Conservation (phyloP, 2,329 filamentous ascomycete genomes). For the Alternaria novae-zelandiae region DNA sequence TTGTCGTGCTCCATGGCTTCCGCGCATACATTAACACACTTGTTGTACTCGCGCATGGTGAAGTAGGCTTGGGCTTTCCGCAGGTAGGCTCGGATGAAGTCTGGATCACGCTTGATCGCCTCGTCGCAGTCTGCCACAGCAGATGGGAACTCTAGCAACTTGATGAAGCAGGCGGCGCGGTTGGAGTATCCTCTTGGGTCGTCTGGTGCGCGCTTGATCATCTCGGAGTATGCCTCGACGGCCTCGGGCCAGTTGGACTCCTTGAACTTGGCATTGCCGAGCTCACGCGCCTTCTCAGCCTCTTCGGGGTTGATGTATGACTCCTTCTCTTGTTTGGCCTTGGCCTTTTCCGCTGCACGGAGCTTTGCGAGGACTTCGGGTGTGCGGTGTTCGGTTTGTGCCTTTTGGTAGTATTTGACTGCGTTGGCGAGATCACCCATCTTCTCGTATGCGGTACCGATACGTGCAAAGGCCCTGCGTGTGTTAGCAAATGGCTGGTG, state of each 20-base stretch:
- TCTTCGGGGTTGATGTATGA: constrained; percentile 90
- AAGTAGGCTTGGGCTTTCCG: constrained; percentile 95
- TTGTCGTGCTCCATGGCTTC: constrained; percentile 80
- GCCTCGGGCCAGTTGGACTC: constrained; percentile 93
- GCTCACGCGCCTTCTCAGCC: constrained; percentile 92
- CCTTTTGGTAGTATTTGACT: constrained; percentile 89
- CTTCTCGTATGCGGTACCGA: constrained; percentile 93
- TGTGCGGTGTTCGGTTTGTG: constrained; percentile 94
- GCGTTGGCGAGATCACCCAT: constrained; percentile 79
- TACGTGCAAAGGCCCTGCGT: constrained; percentile 80
- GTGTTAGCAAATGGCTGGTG: constrained; percentile 11
- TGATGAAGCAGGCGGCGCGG: constrained; percentile 94
- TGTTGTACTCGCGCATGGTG: constrained; percentile 98
- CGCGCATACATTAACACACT: constrained; percentile 86
- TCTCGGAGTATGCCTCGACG: constrained; percentile 92
- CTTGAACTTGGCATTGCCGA: constrained; percentile 97
- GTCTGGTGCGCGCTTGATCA: constrained; percentile 93
- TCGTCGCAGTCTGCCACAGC: constrained; percentile 91
- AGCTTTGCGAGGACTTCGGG: constrained; percentile 94
- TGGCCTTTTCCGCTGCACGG: constrained; percentile 84
- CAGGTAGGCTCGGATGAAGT: constrained; percentile 95
- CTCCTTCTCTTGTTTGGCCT: constrained; percentile 74
- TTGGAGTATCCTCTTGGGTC: constrained; percentile 97
- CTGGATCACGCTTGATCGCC: constrained; percentile 87
- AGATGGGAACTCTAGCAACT: constrained; percentile 92